Evolutionary conservation across 495 filamentous ascomycete genomes (phyloP), one percentile per base, ranked within the genome.

Genomic region (Thermochaetoides thermophila): DNA sequence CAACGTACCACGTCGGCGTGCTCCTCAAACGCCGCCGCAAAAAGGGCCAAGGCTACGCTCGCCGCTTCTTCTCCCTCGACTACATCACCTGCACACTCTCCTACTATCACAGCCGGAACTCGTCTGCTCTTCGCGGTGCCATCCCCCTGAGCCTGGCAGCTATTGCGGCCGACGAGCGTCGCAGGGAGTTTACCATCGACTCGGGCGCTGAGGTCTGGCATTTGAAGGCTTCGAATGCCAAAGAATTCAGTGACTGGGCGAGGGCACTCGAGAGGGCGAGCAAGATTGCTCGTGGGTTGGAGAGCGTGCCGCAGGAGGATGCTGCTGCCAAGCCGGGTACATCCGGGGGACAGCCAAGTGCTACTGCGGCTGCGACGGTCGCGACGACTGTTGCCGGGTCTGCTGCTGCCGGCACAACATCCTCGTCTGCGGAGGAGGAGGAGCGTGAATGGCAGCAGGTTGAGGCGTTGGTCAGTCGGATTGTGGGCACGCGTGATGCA

Each of bases 181-280:
- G 78, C 27, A 71, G 84, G 31, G 85, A 96, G 59, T 94, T 97
- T 17, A 92, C 82, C 10, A 84, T 97, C 31, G 89, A 97, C 47
- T 96, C 91, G 0, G 89, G 89, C 0, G 85, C 87, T 4, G 89
- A 97, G 53, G 70, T 97, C 7, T 97, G 89, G 89, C 89, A 95
- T 61, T 64, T 97, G n/a, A 76, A 76, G 39, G 84, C 87, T 15
- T 68, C 64, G 17, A 87, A 79, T 41, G 68, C 73, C 6, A 76
- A 74, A 36, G 91, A 96, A 28, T 97, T 94, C 55, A 64, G 61
- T 14, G 76, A 78, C 1, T 97, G 89, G 89, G 82, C 76, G 26
- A 63, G 68, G 27, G 89, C 86, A 3, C 53, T 97, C 18, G 85
- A 96, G 52, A 73, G 66, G 40, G 86, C 86, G 5, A 83, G 68